Evolutionary conservation across 768 basidiomycete genomes (phyloP).

Genomic region (Filobasidium floriforme): DNA sequence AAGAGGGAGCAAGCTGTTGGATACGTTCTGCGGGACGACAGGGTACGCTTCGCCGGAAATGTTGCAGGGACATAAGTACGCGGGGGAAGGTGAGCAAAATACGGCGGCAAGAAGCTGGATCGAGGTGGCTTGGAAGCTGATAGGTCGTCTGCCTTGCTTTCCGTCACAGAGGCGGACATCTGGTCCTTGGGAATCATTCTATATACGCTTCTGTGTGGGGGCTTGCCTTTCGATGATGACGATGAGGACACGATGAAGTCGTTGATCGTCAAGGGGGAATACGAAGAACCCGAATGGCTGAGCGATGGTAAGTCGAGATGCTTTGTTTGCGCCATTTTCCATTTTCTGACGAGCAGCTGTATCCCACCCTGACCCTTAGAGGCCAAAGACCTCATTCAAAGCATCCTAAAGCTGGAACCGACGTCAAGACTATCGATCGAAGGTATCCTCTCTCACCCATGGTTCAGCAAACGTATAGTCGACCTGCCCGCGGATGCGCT

Average conservation of each 20-base stretch:
- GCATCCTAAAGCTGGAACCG: constrained; percentile 69
- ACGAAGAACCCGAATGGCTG: constrained; percentile 88
- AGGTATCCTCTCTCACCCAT: constrained; percentile 74
- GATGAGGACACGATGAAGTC: constrained; percentile 66
- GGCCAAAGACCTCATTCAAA: constrained; percentile 71
- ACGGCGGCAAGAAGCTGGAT: neutral
- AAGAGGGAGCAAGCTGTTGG: constrained; percentile 54
- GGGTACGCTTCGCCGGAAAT: constrained; percentile 82
- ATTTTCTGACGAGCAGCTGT: neutral
- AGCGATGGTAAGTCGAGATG: constrained; percentile 57
- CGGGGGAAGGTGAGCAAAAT: constrained; percentile 66
- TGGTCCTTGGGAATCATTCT: constrained; percentile 93
- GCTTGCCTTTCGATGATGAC: constrained; percentile 83
- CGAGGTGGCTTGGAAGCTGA: neutral
- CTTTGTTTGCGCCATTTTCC: neutral
- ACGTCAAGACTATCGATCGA: constrained; percentile 68
- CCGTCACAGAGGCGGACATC: constrained; percentile 73
- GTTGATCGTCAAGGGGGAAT: constrained; percentile 75
- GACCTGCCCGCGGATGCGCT: constrained; percentile 18
- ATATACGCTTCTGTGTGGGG: constrained; percentile 80
- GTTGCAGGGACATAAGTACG: constrained; percentile 76
- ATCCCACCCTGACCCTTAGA: constrained; percentile 50
- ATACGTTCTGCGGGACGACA: constrained; percentile 92
- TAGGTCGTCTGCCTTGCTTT: neutral
- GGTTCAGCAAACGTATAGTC: constrained; percentile 56